phyloP scores from a whole-genome alignment of 163 green algal species.

The Smithsoniella earleae region DNA sequence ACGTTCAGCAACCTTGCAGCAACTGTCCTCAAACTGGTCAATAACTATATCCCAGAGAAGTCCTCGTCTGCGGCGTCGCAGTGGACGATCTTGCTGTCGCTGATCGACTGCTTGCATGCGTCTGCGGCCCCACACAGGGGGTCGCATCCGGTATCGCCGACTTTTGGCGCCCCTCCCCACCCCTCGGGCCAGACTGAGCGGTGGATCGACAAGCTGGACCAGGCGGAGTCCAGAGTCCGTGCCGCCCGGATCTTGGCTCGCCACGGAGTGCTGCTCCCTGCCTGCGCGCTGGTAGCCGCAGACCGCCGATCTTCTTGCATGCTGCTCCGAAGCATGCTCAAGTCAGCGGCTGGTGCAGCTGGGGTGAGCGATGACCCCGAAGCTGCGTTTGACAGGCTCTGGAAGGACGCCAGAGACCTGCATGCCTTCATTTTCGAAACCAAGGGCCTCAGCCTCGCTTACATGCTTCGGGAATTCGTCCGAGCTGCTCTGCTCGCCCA shows the following conservation, averaged over 20 bases:
- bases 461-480: slow-evolving; percentile 26
- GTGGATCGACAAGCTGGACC: background rate
- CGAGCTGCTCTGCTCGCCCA: background rate
- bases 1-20: background rate
- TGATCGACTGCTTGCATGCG: background rate
- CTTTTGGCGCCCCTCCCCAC: too few relatives aligned
- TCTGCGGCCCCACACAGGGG: too few relatives aligned
- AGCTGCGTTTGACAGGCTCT: background rate
- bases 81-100: slow-evolving; percentile 11
- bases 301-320: background rate
- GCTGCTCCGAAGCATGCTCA: slow-evolving; percentile 21
- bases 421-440: slow-evolving; percentile 8
- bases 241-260: slow-evolving; percentile 1
- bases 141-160: too few relatives aligned
- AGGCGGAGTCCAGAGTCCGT: background rate
- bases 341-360: background rate
- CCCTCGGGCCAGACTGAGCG: background rate
- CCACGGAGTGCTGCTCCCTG: slow-evolving; percentile 3
- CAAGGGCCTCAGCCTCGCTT: background rate
- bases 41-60: slow-evolving; percentile 21
- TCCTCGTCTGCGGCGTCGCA: background rate
- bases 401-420: slow-evolving; percentile 15
- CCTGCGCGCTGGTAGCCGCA: background rate
- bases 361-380: background rate
- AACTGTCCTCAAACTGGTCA: background rate